Conservation (phyloP, 345 rosid species). For the Moricandia arvensis region DNA sequence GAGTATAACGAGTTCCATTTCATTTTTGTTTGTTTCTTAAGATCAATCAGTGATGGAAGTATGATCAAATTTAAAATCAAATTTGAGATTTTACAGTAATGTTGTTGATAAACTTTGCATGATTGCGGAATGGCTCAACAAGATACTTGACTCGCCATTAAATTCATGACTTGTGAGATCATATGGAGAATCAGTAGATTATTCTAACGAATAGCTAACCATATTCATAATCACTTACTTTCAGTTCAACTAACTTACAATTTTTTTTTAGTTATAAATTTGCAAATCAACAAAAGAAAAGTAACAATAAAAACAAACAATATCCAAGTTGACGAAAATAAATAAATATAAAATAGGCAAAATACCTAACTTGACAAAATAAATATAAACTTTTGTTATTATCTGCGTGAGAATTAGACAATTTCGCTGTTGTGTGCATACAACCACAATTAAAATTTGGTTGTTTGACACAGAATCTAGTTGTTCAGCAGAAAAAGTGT, state of each 20-base stretch:
- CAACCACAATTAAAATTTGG: slow-evolving; percentile 19
- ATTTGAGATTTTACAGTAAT: not conserved
- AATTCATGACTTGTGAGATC: not conserved
- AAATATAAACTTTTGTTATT: not conserved
- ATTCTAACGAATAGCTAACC: not conserved
- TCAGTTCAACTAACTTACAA: not conserved
- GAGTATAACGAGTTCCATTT: not conserved
- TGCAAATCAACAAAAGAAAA: not conserved
- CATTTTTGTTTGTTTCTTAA: not conserved
- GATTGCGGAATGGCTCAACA: not conserved
- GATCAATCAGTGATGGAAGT: not conserved
- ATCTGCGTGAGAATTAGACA: slow-evolving; percentile 26
- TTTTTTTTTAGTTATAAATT: not conserved
- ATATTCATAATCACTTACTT: not conserved
- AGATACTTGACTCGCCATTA: not conserved
- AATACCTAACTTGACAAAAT: slow-evolving; percentile 16
- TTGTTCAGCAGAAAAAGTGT: slow-evolving; percentile 17
- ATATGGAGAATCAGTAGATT: not conserved
- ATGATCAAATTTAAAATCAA: not conserved
- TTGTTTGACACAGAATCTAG: slow-evolving; percentile 33
- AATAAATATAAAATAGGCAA: not conserved
- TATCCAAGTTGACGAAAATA: not conserved
- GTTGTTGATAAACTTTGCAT: not conserved
- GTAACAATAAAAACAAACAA: not conserved
- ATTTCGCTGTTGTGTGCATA: slow-evolving; percentile 3